Evolutionary conservation across 2,329 filamentous ascomycete species (phyloP), one percentile per base, ranked within the genome.

Genomic region (Fusarium pseudoanthophilum): DNA sequence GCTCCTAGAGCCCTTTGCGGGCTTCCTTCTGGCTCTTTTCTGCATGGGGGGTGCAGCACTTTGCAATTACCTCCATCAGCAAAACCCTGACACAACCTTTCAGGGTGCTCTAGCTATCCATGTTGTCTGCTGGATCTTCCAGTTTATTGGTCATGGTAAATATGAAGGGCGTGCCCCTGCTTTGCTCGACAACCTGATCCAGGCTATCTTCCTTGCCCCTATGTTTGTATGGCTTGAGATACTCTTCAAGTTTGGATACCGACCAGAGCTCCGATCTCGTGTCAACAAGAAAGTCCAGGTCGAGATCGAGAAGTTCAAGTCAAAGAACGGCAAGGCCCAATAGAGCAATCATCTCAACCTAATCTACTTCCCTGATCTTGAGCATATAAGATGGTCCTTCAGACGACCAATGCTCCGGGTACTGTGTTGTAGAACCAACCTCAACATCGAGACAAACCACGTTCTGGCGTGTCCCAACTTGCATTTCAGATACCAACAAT

Each of bases 221-320:
- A 92, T 99, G 79, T 99, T 98, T 78, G 95, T 98, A 66, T 99
- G 96, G 93, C 92, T 99, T 77, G 95, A 98, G 85, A 84, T 97
- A 30, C 87, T 99, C 32, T 99, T 99, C 86, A 91, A 88, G 78
- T 89, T 97, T 57, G 96, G 96, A 55, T 99, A 98, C 83, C 90
- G 96, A 67, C 93, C 92, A 4, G 95, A 97, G 82, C 86, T 99
- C 75, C 94, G 95, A 84, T 88, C 89, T 69, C 90, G 95, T 57
- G 90, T 98, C 49, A 90, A 95, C 70, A 91, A 91, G 80, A 90
- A 89, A 42, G 93, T 98, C 7, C 84, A 91, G 79, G 86, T 89
- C 75, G 94, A 97, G 80, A 88, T 98, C 73, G 87, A 89, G 75
- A 96, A 94, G 82, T 92, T 95, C 80, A 90, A 85, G 77, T 85